phyloP scores from a whole-genome alignment of 176 grass and related monocot genomes.

The Oryza australiensis region DNA sequence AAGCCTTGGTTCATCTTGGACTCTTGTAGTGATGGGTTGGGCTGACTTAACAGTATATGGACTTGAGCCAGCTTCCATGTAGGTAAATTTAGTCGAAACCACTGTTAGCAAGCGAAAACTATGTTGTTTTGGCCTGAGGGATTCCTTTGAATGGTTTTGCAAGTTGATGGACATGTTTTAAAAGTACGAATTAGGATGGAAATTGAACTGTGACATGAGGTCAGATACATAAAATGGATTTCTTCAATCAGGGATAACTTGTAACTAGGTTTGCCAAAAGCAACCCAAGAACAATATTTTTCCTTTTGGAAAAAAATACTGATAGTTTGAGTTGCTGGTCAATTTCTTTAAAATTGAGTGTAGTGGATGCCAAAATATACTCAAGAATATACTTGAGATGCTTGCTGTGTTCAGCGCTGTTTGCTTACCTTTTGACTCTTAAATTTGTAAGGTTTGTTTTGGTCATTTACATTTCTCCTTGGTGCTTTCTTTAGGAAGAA shows the following conservation, averaged over 20 bases:
- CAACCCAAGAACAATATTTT: background rate
- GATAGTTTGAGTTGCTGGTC: background rate
- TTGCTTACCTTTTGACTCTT: constrained; percentile 16
- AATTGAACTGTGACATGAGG: background rate
- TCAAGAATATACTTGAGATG: background rate
- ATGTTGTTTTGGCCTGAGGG: background rate
- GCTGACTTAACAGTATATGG: background rate
- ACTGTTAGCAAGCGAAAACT: background rate
- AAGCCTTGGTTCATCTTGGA: no score
- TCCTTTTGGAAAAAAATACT: background rate
- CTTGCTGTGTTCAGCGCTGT: background rate
- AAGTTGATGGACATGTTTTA: background rate
- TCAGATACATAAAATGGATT: background rate
- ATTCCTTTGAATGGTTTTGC: background rate
- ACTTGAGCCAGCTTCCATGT: background rate
- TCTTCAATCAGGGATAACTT: background rate
- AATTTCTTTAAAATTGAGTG: constrained; percentile 16
- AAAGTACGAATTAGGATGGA: background rate
- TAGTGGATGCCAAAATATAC: background rate
- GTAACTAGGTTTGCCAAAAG: background rate
- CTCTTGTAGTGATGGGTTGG: background rate
- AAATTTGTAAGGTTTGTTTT: background rate
- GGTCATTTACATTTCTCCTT: constrained; percentile 14
- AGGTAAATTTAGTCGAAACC: background rate
- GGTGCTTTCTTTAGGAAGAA: constrained; percentile 57